phyloP scores from a whole-genome alignment of 805 yeast genomes.

The Sugiyamaella qingdaonensis region DNA sequence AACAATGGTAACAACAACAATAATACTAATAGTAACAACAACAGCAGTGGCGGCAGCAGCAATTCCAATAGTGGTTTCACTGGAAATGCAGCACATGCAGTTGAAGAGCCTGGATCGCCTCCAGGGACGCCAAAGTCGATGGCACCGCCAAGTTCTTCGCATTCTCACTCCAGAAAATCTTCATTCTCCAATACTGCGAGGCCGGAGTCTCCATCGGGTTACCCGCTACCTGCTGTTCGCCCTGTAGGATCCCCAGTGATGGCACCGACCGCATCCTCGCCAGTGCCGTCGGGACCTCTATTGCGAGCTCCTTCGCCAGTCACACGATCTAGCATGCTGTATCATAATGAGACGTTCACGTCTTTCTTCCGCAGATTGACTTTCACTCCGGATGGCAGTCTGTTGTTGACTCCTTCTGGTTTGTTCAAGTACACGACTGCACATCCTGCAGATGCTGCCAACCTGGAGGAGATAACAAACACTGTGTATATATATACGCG shows the following conservation, averaged over 20 bases:
- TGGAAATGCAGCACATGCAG: not conserved
- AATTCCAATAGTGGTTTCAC: not conserved
- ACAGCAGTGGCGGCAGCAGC: not conserved
- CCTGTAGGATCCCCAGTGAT: constrained; percentile 36
- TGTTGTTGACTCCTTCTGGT: constrained; percentile 78
- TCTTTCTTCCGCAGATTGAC: constrained; percentile 84
- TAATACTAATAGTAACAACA: not conserved
- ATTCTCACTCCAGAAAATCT: constrained; percentile 39
- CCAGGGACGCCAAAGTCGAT: constrained; percentile 25
- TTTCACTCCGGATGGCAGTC: constrained; percentile 86
- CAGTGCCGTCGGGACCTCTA: constrained; percentile 23
- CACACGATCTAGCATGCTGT: constrained; percentile 42
- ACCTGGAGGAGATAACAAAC: constrained; percentile 47
- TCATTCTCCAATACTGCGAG: constrained; percentile 38
- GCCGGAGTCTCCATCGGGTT: constrained; percentile 35
- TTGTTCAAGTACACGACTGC: constrained; percentile 39
- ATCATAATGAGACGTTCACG: constrained; percentile 82
- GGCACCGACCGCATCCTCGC: constrained; percentile 13
- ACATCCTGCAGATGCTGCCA: constrained; percentile 18
- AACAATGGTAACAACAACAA: constrained; percentile 3
- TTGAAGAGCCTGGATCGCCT: constrained; percentile 11
- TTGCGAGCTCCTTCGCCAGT: constrained; percentile 6
- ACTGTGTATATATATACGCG: constrained; percentile 80
- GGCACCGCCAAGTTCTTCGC: constrained; percentile 32
- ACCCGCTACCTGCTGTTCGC: constrained; percentile 47